Evolutionary conservation across 2,329 filamentous ascomycete genomes (phyloP), one percentile per base, ranked within the genome.

Genomic region (Berkeleyomyces rouxiae): DNA sequence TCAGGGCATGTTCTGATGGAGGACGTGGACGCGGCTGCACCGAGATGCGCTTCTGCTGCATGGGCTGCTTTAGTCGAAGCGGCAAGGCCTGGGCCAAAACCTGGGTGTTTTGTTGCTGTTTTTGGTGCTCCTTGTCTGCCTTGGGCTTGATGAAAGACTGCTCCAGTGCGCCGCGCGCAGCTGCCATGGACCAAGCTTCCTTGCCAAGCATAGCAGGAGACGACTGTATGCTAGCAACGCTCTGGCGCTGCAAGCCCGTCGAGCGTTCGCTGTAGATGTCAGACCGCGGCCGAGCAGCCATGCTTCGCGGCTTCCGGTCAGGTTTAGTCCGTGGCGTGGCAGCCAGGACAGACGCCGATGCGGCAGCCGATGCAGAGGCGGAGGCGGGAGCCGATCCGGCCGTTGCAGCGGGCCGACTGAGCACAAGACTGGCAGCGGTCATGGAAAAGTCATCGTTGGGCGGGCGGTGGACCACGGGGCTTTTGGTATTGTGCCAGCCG

Each of bases 1-100:
- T 87, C 39, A 92, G 74, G 3, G 88, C 88, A 68, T 87, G 87
- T 36, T 78, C 74, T 2, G 78, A 78, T n/a, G 43, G 58, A 13
- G 16, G 13, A 33, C 37, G 23, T 7, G 5, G n/a, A 47, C 46
- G 9, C 37, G 59, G 59, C 46, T 47, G 59, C 44, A 49, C 37
- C 4, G 58, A 60, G 59, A 33, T 39, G 46, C 44, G 59, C 16
- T 43, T 61, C 10, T 51, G 33, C 59, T 61, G 51, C 33, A 55
- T 31, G 2, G 57, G 39, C 13, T 44, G 57, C 57, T 59, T 42
- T 16, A 59, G 57, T 9, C 33, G 9, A 16, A 42, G n/a, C 1
- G 39, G 39, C 39, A 44, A 16, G 4, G 57, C 39, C 57, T 42
- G 57, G 23, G 57, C 9, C 57, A 59, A 13, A 39, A 44, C 9